Conservation (phyloP, 306 rosid genomes). For the Mimosa pudica region DNA sequence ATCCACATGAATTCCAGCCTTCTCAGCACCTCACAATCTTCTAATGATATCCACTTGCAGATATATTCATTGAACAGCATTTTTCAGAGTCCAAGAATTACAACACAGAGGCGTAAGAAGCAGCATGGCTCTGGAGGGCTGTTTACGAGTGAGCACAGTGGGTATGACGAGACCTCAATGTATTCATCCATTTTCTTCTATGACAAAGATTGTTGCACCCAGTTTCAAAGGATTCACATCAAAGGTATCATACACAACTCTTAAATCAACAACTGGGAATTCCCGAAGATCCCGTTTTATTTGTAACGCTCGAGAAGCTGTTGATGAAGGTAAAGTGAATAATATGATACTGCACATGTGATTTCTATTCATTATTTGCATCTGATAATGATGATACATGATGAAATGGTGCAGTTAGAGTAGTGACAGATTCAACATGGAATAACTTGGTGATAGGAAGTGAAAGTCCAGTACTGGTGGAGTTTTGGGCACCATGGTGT, state of each 20-base stretch:
- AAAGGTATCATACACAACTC: constrained; percentile 38
- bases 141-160: constrained; percentile 59
- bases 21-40: constrained; percentile 52
- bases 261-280: constrained; percentile 28
- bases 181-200: constrained; percentile 56
- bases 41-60: constrained; percentile 42
- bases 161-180: constrained; percentile 54
- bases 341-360: background rate
- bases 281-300: constrained; percentile 51
- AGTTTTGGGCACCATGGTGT: constrained; percentile 98
- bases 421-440: constrained; percentile 82
- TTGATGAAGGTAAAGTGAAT: constrained; percentile 50
- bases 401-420: constrained; percentile 59
- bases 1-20: constrained; percentile 58
- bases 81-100: background rate
- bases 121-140: constrained; percentile 65
- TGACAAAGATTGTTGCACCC: constrained; percentile 46
- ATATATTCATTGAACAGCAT: background rate
- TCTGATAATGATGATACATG: constrained; percentile 4
- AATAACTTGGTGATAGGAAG: constrained; percentile 60
- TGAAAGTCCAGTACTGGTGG: constrained; percentile 80
- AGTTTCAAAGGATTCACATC: constrained; percentile 41
- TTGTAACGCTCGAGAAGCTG: constrained; percentile 79
- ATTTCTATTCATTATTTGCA: background rate
- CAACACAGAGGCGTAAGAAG: background rate